Evolutionary conservation across 2,329 filamentous ascomycete genomes (phyloP), one percentile per base, ranked within the genome.

Genomic region (Beauveria sp.): DNA sequence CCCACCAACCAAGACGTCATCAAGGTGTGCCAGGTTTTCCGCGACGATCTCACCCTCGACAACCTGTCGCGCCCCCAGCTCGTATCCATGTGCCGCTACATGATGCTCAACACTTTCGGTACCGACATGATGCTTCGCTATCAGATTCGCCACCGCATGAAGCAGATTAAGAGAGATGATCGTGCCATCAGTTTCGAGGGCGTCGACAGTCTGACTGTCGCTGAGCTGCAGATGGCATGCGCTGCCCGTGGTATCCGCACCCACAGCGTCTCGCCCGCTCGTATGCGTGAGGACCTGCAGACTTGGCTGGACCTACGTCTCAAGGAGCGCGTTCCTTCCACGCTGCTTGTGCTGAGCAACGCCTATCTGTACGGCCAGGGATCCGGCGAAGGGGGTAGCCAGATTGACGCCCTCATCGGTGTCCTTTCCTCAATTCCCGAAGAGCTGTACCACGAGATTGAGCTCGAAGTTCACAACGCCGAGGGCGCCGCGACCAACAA

Each of bases 21-120:
- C 81, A 96, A 95, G 77, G 93, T 99, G 65, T 98, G 95, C 86
- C 96, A 97, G 82, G 89, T 96, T 66, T 99, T 99, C 85, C 96
- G 95, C 75, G 95, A 99, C 73, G 95, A 99, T 74, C 74, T 99
- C 69, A 99, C 95, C 0, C 83, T 99, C 38, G 95, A 99, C 85
- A 99, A 99, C 77, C 79, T 99, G 66, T 97, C 93, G 20, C 85
- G 95, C 65, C 95, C 95, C 18, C 95, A 99, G 77, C 81, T 99
- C 57, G 93, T 99, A 34, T 96, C 90, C 61, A 99, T 98, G 84
- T 98, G 95, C 82, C 89, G 91, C 64, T 99, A 99, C 80, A 93
- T 99, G 88, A 97, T 96, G 77, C 84, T 99, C 62, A 95, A 93
- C 79, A 93, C 92, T 0, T 97, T 98, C 70, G 95, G 95, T 66